Conservation (phyloP, 208 protist species). For the Acanthamoeba lenticulata region DNA sequence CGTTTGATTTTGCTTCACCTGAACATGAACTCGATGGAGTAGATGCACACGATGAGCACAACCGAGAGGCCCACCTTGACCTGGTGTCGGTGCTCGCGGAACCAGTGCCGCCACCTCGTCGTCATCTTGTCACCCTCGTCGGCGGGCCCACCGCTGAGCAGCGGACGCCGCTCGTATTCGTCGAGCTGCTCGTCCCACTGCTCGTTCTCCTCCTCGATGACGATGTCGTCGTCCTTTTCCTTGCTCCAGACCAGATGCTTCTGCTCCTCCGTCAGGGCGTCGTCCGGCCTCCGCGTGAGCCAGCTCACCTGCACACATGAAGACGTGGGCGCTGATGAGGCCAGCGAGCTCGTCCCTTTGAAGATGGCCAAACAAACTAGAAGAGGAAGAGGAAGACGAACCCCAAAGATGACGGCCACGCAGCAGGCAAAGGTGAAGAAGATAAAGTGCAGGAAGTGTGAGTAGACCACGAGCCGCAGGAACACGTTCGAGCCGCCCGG, state of each 20-base stretch:
- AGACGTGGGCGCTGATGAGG: background rate
- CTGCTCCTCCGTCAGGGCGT: conserved; percentile 5
- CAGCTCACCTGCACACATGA: background rate
- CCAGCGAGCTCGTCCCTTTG: no score
- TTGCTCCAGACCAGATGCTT: background rate
- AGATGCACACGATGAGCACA: background rate
- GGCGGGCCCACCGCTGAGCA: background rate
- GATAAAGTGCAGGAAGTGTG: conserved; percentile 62
- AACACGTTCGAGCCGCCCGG: background rate
- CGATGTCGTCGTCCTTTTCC: background rate
- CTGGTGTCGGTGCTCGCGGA: background rate
- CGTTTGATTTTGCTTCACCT: no score
- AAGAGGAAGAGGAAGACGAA: background rate
- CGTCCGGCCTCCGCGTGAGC: background rate
- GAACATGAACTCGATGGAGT: conserved; percentile 14
- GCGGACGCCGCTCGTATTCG: background rate
- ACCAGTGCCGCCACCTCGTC: background rate
- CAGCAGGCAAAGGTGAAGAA: conserved; percentile 50
- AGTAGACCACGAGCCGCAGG: background rate
- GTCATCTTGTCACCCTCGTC: background rate
- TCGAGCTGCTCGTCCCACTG: conserved; percentile 12
- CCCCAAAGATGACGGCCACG: conserved; percentile 27
- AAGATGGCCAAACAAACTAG: no score
- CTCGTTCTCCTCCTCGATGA: conserved; percentile 41
- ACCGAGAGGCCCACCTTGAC: conserved; percentile 29